Evolutionary conservation across 345 rosid genomes (phyloP).

Genomic region (Eutrema yunnanense): DNA sequence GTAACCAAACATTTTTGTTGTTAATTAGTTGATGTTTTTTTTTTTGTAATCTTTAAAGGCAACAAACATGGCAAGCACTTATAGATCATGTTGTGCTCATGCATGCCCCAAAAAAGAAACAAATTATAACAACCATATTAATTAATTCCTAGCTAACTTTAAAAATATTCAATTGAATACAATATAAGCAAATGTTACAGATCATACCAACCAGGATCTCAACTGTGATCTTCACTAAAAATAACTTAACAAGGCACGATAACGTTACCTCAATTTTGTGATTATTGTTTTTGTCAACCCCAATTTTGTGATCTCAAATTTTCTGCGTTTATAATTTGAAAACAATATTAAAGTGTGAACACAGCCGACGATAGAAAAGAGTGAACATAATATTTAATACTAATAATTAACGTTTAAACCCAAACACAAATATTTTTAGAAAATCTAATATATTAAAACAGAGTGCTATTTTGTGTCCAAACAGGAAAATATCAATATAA

Average conservation of each 20-base stretch:
- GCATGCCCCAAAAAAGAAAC: not conserved
- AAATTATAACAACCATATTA: not conserved
- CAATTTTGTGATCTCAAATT: not conserved
- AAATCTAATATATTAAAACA: no score
- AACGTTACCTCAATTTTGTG: not conserved
- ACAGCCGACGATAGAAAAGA: no score
- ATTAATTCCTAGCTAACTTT: not conserved
- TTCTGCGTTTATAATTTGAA: not conserved
- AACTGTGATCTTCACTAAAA: not conserved
- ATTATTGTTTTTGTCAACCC: not conserved
- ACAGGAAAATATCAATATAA: no score
- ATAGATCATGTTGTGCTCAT: constrained; percentile 19
- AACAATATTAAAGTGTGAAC: not conserved
- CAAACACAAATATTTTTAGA: not conserved
- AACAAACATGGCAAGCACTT: constrained; percentile 31
- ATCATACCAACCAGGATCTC: constrained; percentile 16
- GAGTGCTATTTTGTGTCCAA: no score
- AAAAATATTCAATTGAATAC: not conserved
- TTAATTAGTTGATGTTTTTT: not conserved
- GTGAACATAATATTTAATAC: not conserved
- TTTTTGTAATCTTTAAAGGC: not conserved
- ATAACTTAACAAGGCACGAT: not conserved
- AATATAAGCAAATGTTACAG: constrained; percentile 12
- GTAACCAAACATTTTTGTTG: not conserved
- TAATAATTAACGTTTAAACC: not conserved